A percentile compares a stretch with the other conserved stretches of the same genome.
Conservation (phyloP, 2,329 filamentous ascomycete genomes). For the Penicillium rolfsii region DNA sequence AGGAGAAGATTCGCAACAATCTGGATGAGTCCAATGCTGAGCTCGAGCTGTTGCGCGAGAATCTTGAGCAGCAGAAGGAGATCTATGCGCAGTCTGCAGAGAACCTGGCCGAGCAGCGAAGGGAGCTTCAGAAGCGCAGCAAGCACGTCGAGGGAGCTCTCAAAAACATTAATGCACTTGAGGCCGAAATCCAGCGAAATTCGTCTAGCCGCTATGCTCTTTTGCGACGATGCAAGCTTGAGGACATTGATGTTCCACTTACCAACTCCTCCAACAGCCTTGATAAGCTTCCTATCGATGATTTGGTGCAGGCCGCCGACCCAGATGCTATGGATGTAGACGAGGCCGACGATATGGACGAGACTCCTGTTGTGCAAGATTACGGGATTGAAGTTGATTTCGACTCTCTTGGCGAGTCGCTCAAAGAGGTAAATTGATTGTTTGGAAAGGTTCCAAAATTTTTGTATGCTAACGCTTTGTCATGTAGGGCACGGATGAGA, state of each 20-base stretch:
- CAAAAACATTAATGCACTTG: slow-evolving; percentile 76
- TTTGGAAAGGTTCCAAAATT: background rate
- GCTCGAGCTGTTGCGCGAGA: slow-evolving; percentile 73
- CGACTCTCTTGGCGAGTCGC: slow-evolving; percentile 75
- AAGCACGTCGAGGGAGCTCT: slow-evolving; percentile 78
- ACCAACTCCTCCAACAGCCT: slow-evolving; percentile 69
- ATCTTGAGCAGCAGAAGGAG: slow-evolving; percentile 69
- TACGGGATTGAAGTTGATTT: slow-evolving; percentile 93
- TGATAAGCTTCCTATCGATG: slow-evolving; percentile 84
- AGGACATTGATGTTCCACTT: slow-evolving; percentile 87
- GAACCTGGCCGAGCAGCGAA: slow-evolving; percentile 75
- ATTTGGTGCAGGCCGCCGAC: slow-evolving; percentile 72
- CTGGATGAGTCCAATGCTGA: slow-evolving; percentile 75
- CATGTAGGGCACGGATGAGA: slow-evolving; percentile 66
- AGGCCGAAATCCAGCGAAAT: slow-evolving; percentile 83
- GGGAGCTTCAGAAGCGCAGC: slow-evolving; percentile 79
- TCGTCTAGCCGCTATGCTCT: slow-evolving; percentile 81
- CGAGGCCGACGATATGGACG: slow-evolving; percentile 56
- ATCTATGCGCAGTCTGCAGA: slow-evolving; percentile 71
- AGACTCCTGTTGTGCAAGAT: slow-evolving; percentile 73
- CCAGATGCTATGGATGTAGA: slow-evolving; percentile 93
- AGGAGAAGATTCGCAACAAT: slow-evolving; percentile 71
- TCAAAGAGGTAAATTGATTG: slow-evolving; percentile 66
- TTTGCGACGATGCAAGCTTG: slow-evolving; percentile 86
- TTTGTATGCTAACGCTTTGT: slow-evolving; percentile 15